phyloP scores from a whole-genome alignment of 768 basidiomycete genomes.

The Kwoniella pini region DNA sequence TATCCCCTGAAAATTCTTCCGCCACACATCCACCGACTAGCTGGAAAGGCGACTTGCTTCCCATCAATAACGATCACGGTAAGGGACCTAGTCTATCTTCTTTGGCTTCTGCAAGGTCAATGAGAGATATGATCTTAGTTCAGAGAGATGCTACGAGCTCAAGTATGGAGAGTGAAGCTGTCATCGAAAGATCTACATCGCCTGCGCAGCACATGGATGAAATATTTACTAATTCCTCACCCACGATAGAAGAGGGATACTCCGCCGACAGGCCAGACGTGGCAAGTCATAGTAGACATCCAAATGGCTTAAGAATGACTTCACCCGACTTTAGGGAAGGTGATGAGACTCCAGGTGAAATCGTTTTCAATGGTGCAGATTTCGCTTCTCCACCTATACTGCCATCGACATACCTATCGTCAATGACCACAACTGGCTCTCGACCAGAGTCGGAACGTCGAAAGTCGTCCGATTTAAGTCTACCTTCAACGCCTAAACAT shows the following conservation, averaged over 20 bases:
- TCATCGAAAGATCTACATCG: constrained; percentile 2
- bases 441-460: too few species aligned
- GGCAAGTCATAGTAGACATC: constrained; percentile 19
- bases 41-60: constrained; percentile 15
- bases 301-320: constrained; percentile 4
- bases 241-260: background rate
- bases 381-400: constrained; percentile 16
- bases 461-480: background rate
- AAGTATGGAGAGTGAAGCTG: constrained; percentile 2
- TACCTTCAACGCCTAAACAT: constrained; percentile 2
- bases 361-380: constrained; percentile 30
- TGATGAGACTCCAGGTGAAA: constrained; percentile 15
- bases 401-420: background rate
- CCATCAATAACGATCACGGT: constrained; percentile 4
- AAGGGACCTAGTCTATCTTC: constrained; percentile 36
- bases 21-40: constrained; percentile 28
- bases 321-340: background rate
- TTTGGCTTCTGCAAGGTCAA: constrained; percentile 33
- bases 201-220: background rate
- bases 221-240: background rate
- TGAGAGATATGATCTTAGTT: constrained; percentile 48
- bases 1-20: background rate
- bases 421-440: too few species aligned
- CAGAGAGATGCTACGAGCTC: constrained; percentile 30
- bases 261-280: too few species aligned